phyloP scores from a whole-genome alignment of 495 filamentous ascomycete species.

The Oidiodendron maius region DNA sequence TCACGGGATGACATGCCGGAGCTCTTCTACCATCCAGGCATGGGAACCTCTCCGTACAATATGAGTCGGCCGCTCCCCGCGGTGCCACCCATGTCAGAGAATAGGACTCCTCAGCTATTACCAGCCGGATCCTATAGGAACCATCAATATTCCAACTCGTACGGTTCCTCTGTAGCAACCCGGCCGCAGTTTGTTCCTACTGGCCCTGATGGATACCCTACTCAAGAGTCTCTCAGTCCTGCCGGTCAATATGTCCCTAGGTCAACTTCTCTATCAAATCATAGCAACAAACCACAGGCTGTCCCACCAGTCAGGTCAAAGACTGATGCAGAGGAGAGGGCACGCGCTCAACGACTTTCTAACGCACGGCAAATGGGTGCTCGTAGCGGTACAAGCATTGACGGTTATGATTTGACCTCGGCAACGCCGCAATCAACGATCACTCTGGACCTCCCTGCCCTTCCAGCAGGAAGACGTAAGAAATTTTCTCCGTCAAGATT shows the following conservation, averaged over 20 bases:
- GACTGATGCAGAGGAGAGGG: slow-evolving; percentile 77
- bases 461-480: slow-evolving; percentile 63
- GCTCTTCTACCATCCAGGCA: slow-evolving; percentile 88
- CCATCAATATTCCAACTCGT: slow-evolving; percentile 24
- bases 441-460: slow-evolving; percentile 62
- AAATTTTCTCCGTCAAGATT: slow-evolving; percentile 87
- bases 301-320: slow-evolving; percentile 82
- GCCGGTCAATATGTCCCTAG: slow-evolving; percentile 59
- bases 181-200: slow-evolving; percentile 31
- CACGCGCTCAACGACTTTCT: slow-evolving; percentile 32
- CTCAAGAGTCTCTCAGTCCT: slow-evolving; percentile 34
- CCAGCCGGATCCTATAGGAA: slow-evolving; percentile 51
- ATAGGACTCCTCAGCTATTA: slow-evolving; percentile 42
- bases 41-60: slow-evolving; percentile 27
- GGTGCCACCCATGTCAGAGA: slow-evolving; percentile 54
- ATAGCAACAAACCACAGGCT: slow-evolving; percentile 73
- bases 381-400: slow-evolving; percentile 52
- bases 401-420: slow-evolving; percentile 37
- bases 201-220: slow-evolving; percentile 40
- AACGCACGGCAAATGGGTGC: slow-evolving; percentile 24
- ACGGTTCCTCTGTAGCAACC: slow-evolving; percentile 19
- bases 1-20: slow-evolving; percentile 69
- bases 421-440: slow-evolving; percentile 45
- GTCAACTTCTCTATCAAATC: slow-evolving; percentile 77
- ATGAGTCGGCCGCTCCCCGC: slow-evolving; percentile 70